A percentile compares a stretch with the other conserved stretches of the same genome.
phyloP scores from a whole-genome alignment of 805 yeast species.

The Kluyveromyces siamensis region DNA sequence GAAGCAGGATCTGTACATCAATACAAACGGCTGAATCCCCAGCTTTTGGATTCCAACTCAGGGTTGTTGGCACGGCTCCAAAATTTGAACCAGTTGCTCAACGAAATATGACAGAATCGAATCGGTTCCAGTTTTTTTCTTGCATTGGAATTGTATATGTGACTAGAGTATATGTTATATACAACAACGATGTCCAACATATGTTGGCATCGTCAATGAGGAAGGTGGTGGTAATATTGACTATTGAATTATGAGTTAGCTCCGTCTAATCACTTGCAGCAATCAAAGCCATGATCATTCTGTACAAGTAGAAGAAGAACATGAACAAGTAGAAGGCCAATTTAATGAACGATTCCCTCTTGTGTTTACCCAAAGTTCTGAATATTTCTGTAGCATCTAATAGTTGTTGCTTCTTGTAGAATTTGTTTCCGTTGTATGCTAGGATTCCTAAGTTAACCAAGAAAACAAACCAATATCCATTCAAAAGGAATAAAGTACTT shows the following conservation, averaged over 20 bases:
- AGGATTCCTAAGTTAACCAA: conserved; percentile 74
- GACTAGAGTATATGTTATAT: background rate
- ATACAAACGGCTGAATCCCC: conserved; percentile 1
- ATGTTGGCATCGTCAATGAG: too few species aligned
- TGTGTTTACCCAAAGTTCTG: conserved; percentile 86
- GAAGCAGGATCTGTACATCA: background rate
- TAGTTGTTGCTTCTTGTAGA: conserved; percentile 69
- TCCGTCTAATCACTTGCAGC: conserved; percentile 34
- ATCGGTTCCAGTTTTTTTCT: background rate
- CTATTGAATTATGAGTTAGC: background rate
- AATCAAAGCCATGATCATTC: conserved; percentile 91
- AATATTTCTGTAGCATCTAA: conserved; percentile 97
- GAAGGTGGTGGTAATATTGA: too few species aligned
- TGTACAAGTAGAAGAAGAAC: conserved; percentile 93
- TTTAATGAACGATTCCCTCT: conserved; percentile 84
- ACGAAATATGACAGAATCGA: conserved; percentile 4
- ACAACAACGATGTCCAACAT: too few species aligned
- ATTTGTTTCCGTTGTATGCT: conserved; percentile 75
- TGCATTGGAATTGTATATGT: background rate
- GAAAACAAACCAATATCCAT: conserved; percentile 90
- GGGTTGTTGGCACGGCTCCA: conserved; percentile 13
- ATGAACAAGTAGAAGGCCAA: conserved; percentile 82
- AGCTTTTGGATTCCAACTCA: conserved; percentile 4
- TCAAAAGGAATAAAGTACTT: conserved; percentile 61
- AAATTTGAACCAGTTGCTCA: conserved; percentile 8